These are phyloP conservation scores for Colletotrichum scovillei DNA, from an alignment of 2,329 filamentous ascomycete genomes.

Conservation along the genomic window DNA sequence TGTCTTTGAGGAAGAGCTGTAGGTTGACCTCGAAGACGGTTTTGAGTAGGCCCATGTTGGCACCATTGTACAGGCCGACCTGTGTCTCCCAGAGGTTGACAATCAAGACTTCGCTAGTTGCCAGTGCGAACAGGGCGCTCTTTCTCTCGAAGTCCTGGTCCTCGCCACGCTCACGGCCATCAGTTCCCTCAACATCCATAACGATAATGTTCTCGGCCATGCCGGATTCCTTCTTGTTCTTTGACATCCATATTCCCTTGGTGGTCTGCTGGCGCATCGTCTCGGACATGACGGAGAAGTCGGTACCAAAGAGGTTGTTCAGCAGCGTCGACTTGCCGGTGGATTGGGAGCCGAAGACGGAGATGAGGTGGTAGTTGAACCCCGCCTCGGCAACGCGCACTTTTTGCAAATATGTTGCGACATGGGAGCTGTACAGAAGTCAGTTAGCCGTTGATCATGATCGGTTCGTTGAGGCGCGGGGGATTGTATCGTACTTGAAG, in stretches of 20 bases:
- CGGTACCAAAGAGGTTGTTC: conserved; percentile 94
- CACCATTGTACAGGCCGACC: conserved; percentile 96
- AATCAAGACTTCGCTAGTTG: conserved; percentile 96
- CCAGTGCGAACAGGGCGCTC: conserved; percentile 95
- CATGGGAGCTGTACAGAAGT: conserved; percentile 68
- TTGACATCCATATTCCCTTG: conserved; percentile 99
- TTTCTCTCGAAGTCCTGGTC: conserved; percentile 99
- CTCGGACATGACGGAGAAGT: conserved; percentile 98
- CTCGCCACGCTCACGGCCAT: conserved; percentile 94
- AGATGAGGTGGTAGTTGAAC: conserved; percentile 99
- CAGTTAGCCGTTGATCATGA: not conserved
- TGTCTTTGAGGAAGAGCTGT: conserved; percentile 96
- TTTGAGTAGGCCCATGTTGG: conserved; percentile 98
- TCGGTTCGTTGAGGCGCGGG: conserved; percentile 12
- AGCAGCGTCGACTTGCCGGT: conserved; percentile 98
- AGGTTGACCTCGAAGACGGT: conserved; percentile 99
- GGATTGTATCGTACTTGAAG: conserved; percentile 81
- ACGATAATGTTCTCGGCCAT: conserved; percentile 99
- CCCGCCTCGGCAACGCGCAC: conserved; percentile 87
- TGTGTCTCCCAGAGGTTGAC: conserved; percentile 99
- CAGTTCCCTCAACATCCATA: conserved; percentile 99
- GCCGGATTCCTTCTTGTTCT: conserved; percentile 79
- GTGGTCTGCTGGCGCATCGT: conserved; percentile 94
- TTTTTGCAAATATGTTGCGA: conserved; percentile 84
- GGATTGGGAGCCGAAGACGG: conserved; percentile 98